Evolutionary conservation across 2,329 filamentous ascomycete species (phyloP).

Genomic region (Aureobasidium zeae): DNA sequence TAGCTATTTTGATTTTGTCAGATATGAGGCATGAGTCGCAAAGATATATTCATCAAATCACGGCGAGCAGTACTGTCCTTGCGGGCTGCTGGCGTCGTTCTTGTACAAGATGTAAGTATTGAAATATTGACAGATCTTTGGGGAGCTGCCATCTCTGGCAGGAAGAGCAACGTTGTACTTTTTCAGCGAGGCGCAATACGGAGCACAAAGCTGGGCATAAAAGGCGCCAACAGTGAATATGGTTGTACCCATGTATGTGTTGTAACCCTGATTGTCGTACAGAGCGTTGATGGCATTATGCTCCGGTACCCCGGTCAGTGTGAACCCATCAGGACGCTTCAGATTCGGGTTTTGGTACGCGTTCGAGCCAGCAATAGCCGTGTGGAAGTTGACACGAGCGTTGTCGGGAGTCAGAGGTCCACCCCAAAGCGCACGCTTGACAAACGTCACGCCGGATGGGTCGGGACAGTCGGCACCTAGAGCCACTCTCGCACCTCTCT

Average conservation of each 20-base stretch:
- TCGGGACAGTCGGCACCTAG: conserved; percentile 18
- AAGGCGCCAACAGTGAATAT: conserved; percentile 22
- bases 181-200: conserved; percentile 20
- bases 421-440: conserved; percentile 29
- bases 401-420: conserved; percentile 22
- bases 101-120: conserved; percentile 3
- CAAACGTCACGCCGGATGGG: conserved; percentile 15
- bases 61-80: conserved; percentile 14
- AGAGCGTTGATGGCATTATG: conserved; percentile 20
- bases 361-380: conserved; percentile 37
- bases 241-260: conserved; percentile 22
- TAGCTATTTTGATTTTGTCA: conserved; percentile 6
- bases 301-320: conserved; percentile 20
- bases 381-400: conserved; percentile 29
- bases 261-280: conserved; percentile 20
- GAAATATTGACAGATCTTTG: conserved; percentile 1
- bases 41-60: conserved; percentile 3
- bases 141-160: conserved; percentile 3
- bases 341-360: conserved; percentile 25
- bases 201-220: conserved; percentile 24
- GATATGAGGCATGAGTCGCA: neutral
- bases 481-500: conserved; percentile 6
- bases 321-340: conserved; percentile 24
- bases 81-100: conserved; percentile 5
- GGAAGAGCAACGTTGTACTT: conserved; percentile 19